Percentiles rank a stretch among this genome's conserved stretches.
Evolutionary conservation across 192 early-diverging fungal genomes (phyloP).

Genomic region (Helicostylum pulchrum): DNA sequence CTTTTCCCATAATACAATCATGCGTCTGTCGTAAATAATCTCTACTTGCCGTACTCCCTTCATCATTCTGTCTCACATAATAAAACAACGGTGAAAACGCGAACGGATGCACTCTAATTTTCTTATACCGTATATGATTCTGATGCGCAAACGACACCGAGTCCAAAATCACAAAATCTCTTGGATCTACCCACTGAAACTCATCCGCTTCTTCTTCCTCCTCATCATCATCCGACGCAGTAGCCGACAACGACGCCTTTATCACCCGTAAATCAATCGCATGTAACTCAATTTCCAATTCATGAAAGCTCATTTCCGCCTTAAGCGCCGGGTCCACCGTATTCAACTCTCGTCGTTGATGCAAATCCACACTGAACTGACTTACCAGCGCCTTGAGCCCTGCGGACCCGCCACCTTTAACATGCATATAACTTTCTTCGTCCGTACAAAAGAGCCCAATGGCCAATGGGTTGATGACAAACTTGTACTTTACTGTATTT

Average conservation of each 20-base stretch:
- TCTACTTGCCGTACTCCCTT: conserved; percentile 1
- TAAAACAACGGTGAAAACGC: conserved; percentile 19
- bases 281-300: conserved; percentile 33
- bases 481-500: conserved; percentile 33
- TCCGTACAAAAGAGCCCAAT: conserved; percentile 31
- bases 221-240: too few species aligned
- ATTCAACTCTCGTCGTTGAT: conserved; percentile 29
- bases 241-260: not conserved
- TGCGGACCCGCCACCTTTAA: conserved; percentile 14
- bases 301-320: conserved; percentile 28
- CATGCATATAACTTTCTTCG: conserved; percentile 11
- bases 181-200: not conserved
- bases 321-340: conserved; percentile 20
- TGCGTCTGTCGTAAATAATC: conserved; percentile 7
- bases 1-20: conserved; percentile 13
- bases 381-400: conserved; percentile 33
- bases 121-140: not conserved
- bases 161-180: not conserved
- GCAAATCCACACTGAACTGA: conserved; percentile 33
- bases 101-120: conserved; percentile 9
- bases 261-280: conserved; percentile 35
- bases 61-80: conserved; percentile 1
- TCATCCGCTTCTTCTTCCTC: not conserved
- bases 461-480: conserved; percentile 25
- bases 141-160: not conserved